Percentiles rank a stretch among this genome's conserved stretches.
These are phyloP conservation scores for Suhomyces sp. DNA, from an alignment of 805 yeast genomes.

Conservation along the genomic window DNA sequence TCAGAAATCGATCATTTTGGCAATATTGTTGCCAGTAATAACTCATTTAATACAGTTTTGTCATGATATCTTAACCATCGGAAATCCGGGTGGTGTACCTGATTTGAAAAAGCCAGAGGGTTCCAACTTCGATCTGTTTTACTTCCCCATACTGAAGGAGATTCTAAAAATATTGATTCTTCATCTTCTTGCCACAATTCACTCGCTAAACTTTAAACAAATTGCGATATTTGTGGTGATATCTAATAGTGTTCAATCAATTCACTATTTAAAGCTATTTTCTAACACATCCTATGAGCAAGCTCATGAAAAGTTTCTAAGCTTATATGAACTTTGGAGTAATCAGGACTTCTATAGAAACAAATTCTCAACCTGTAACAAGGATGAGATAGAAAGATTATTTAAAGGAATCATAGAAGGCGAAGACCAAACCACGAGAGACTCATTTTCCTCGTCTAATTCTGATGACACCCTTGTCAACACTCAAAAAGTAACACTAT, in stretches of 20 bases:
- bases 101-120: not conserved
- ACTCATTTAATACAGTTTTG: slow-evolving; percentile 8
- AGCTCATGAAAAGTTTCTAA: slow-evolving; percentile 14
- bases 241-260: slow-evolving; percentile 1
- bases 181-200: not conserved
- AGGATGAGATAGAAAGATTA: slow-evolving; percentile 9
- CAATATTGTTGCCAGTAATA: slow-evolving; percentile 6
- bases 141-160: slow-evolving; percentile 17
- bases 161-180: slow-evolving; percentile 3
- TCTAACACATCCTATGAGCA: slow-evolving; percentile 6
- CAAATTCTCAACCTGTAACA: slow-evolving; percentile 6
- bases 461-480: slow-evolving; percentile 16
- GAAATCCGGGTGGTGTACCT: not conserved
- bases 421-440: slow-evolving; percentile 4
- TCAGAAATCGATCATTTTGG: slow-evolving; percentile 9
- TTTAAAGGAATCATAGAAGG: slow-evolving; percentile 8
- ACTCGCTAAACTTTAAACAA: slow-evolving; percentile 6
- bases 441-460: slow-evolving; percentile 12
- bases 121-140: slow-evolving; percentile 9
- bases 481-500: slow-evolving; percentile 7
- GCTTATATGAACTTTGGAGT: slow-evolving; percentile 16
- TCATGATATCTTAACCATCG: slow-evolving; percentile 12
- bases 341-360: slow-evolving; percentile 12
- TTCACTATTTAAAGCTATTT: not conserved
- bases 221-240: slow-evolving; percentile 9